Evolutionary conservation across 73 alveolate species (phyloP), one percentile per base, ranked within the genome.

Genomic region (Tetrahymena thermophila): DNA sequence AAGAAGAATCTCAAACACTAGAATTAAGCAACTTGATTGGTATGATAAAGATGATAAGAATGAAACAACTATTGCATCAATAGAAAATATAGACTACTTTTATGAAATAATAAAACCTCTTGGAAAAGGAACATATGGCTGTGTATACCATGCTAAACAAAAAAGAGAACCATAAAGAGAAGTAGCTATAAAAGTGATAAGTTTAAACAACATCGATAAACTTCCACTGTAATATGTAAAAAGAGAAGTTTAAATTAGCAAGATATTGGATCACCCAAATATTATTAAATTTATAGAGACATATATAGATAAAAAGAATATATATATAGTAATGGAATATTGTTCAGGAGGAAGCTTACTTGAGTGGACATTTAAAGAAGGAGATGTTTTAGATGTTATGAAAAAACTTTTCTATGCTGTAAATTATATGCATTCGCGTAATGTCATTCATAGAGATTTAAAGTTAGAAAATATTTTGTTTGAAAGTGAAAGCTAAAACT

Each of bases 401-500:
- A 96, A 96, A 84, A 98, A 98, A 93, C 96, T 98, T 28, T 96
- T 98, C 25, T 57, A 97, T 13, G 99, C 99, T 3, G 95, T 98
- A 43, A 94, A 96, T 58, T 98, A 98, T 94, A 96, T 98, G 84
- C 99, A 98, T 84, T 94, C 93, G 34, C 97, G 96, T 97, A 97
- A 96, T 38, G 96, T 98, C 43, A 96, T 98, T 23, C 99, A 98
- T 94, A 84, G 99, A 94, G 99, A 98, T 85, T 71, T 98, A 83
- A 98, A 98, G 85, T 99, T 99, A 16, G 99, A 97, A 85, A 98
- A 97, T 94, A 96, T 98, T 85, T 94, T 98, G 58, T 97, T 98
- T 50, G 98, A 94, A 50, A 96, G 95, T 57, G 95, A 94, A 34
- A 96, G 96, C 43, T 43, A 93, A 34, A 94, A 95, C 38, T 93